These are phyloP conservation scores for Pouteria glomerata DNA, from an alignment of 148 eudicot species.

Conservation along the genomic window DNA sequence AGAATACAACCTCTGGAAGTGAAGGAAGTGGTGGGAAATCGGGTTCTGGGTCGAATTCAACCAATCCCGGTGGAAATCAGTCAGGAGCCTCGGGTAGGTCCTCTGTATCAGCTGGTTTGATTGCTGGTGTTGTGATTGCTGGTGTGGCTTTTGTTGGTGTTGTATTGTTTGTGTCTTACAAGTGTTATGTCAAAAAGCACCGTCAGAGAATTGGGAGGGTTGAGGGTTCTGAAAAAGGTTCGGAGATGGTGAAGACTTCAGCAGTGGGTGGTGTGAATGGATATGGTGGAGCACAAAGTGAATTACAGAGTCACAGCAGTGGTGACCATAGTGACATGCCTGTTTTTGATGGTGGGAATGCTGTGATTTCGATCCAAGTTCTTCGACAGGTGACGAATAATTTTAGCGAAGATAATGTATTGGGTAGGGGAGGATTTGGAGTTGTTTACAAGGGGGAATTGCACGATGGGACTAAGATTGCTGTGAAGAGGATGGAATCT, in stretches of 20 bases:
- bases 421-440: constrained; percentile 79
- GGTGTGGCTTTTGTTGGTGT: constrained; percentile 35
- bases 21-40: constrained; percentile 11
- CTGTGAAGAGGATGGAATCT: constrained; percentile 79
- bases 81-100: constrained; percentile 9
- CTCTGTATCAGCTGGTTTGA: constrained; percentile 26
- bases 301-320: constrained; percentile 39
- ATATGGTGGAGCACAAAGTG: constrained; percentile 28
- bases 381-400: constrained; percentile 58
- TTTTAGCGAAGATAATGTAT: constrained; percentile 48
- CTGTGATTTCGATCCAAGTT: constrained; percentile 46
- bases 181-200: constrained; percentile 35
- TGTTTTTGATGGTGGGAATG: constrained; percentile 40
- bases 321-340: constrained; percentile 34
- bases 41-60: constrained; percentile 11
- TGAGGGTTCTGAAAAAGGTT: constrained; percentile 19
- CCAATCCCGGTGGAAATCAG: constrained; percentile 3
- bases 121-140: constrained; percentile 41
- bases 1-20: constrained; percentile 11
- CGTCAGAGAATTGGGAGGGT: constrained; percentile 31
- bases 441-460: constrained; percentile 62
- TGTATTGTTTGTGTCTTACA: constrained; percentile 42
- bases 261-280: constrained; percentile 23
- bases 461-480: constrained; percentile 70
- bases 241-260: constrained; percentile 13